Conservation (phyloP, 306 rosid genomes). For the Quercus cerris region DNA sequence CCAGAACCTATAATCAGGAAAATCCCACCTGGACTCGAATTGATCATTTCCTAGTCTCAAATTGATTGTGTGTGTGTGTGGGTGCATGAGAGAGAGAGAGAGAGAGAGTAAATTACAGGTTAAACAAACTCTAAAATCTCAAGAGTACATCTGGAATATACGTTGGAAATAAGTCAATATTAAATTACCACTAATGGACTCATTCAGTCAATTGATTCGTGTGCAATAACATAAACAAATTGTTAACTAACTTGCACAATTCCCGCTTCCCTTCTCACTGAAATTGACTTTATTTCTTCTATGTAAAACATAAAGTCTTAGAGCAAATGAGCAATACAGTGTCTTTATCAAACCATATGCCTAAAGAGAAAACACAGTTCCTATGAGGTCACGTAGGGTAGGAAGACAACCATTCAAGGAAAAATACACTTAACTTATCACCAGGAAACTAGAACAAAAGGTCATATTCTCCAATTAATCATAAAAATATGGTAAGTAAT, state of each 20-base stretch:
- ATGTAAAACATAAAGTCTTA: too few relatives aligned
- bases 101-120: not conserved
- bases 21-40: too few relatives aligned
- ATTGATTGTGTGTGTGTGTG: too few relatives aligned
- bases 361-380: not conserved
- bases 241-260: not conserved
- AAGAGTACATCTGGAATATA: not conserved
- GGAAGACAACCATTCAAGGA: not conserved
- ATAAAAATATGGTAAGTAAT: not conserved
- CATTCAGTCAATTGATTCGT: not conserved
- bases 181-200: not conserved
- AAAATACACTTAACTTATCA: not conserved
- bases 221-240: not conserved
- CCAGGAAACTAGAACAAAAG: not conserved
- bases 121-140: not conserved
- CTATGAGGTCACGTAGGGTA: not conserved
- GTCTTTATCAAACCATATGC: not conserved
- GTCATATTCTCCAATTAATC: not conserved
- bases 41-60: too few relatives aligned
- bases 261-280: not conserved
- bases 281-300: not conserved
- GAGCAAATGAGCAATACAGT: too few relatives aligned
- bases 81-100: not conserved
- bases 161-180: not conserved
- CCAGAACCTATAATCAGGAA: too few relatives aligned